These are phyloP conservation scores for Agrocybe praecox DNA, from an alignment of 768 basidiomycete genomes.

Conservation along the genomic window DNA sequence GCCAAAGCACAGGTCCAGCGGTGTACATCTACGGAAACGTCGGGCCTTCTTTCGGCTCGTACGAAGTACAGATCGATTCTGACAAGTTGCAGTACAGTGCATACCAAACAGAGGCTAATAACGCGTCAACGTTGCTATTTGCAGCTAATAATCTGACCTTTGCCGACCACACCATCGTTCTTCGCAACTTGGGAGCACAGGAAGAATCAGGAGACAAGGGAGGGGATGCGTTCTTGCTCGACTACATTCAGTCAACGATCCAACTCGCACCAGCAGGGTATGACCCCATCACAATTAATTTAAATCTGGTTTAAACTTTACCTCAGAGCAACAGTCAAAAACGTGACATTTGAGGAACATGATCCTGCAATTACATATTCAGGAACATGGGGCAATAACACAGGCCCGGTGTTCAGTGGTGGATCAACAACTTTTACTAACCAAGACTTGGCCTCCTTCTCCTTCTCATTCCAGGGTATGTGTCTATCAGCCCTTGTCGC, in stretches of 20 bases:
- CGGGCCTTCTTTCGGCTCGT: constrained; percentile 46
- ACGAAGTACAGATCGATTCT: constrained; percentile 40
- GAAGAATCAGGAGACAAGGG: constrained; percentile 32
- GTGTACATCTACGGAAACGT: constrained; percentile 43
- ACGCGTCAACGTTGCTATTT: constrained; percentile 37
- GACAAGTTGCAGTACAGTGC: constrained; percentile 28
- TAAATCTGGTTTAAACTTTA: neutral
- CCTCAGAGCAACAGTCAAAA: constrained; percentile 39
- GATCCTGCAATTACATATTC: constrained; percentile 37
- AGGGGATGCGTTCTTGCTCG: constrained; percentile 41
- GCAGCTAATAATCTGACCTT: constrained; percentile 37
- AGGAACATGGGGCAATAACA: constrained; percentile 45
- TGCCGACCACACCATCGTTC: constrained; percentile 35
- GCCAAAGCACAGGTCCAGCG: constrained; percentile 35
- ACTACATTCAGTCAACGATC: constrained; percentile 41
- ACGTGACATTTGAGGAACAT: constrained; percentile 44
- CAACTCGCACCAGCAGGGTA: constrained; percentile 48
- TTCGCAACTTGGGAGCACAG: constrained; percentile 41
- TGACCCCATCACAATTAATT: constrained; percentile 9
- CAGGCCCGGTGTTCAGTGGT: constrained; percentile 44
- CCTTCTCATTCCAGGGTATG: constrained; percentile 43
- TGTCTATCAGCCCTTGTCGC: neutral
- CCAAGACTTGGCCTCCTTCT: constrained; percentile 38
- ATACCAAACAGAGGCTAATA: constrained; percentile 25
- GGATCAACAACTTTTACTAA: constrained; percentile 46